Percentiles rank a stretch among this genome's conserved stretches.
Evolutionary conservation across 176 grass and related monocot genomes (phyloP).

Genomic region (Ampelocalamus luodianensis): DNA sequence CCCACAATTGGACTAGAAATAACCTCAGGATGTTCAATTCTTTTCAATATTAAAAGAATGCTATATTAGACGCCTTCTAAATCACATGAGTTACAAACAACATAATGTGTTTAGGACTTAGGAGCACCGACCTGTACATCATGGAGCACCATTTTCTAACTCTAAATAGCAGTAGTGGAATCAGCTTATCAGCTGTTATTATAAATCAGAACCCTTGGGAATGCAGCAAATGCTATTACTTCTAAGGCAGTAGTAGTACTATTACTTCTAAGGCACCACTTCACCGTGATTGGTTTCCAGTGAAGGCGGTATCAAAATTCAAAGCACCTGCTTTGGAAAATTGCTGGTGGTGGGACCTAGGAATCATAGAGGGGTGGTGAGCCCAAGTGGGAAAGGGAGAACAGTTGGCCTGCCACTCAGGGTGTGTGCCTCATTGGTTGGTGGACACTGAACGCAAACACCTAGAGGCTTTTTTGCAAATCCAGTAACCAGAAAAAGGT

Average conservation of each 20-base stretch:
- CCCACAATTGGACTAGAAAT: conserved; percentile 18
- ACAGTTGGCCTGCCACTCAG: conserved; percentile 30
- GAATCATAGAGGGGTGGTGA: conserved; percentile 39
- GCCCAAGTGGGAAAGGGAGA: conserved; percentile 33
- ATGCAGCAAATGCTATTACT: background rate
- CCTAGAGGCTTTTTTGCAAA: conserved; percentile 37
- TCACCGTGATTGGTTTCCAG: background rate
- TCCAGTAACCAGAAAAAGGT: conserved; percentile 45
- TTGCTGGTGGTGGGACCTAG: conserved; percentile 32
- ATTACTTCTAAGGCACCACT: conserved; percentile 32
- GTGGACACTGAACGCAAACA: conserved; percentile 29
- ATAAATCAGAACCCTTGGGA: background rate
- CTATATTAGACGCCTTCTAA: background rate
- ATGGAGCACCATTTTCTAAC: background rate
- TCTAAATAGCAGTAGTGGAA: background rate
- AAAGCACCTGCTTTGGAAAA: conserved; percentile 29
- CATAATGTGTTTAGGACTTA: background rate
- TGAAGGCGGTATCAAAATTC: conserved; percentile 2
- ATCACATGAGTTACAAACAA: background rate
- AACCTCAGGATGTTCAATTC: background rate
- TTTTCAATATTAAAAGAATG: conserved; percentile 25
- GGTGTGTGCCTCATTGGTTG: conserved; percentile 40
- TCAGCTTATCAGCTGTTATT: background rate
- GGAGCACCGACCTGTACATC: background rate
- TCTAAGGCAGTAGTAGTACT: background rate